phyloP scores from a whole-genome alignment of 73 alveolate species.

The Paramecium pentaurelia region DNA sequence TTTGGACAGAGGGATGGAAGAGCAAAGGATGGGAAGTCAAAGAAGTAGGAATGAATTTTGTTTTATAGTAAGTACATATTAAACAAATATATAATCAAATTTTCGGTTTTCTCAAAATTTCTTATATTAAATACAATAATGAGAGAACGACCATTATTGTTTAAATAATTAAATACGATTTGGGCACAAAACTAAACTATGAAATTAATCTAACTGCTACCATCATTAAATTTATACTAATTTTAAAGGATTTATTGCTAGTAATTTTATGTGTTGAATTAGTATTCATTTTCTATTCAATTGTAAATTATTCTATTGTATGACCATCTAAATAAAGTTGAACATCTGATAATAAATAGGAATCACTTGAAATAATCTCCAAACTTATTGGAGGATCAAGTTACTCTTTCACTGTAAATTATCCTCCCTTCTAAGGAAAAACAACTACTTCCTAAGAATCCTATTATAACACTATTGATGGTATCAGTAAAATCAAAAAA shows the following conservation, averaged over 20 bases:
- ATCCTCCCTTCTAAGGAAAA: not conserved
- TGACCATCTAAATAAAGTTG: not conserved
- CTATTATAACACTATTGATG: not conserved
- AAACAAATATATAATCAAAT: not conserved
- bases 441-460: not conserved
- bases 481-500: not conserved
- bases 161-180: not conserved
- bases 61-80: not conserved
- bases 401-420: not conserved
- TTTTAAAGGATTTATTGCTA: not conserved
- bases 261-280: not conserved
- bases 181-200: not conserved
- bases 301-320: not conserved
- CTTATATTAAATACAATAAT: not conserved
- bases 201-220: not conserved
- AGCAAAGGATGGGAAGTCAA: not conserved
- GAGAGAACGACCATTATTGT: not conserved
- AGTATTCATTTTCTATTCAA: not conserved
- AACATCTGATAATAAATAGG: not conserved
- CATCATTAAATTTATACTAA: not conserved
- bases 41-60: not conserved
- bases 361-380: not conserved
- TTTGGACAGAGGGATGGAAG: constrained; percentile 20
- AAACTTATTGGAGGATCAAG: constrained; percentile 2
- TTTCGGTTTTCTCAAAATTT: not conserved